Conservation (phyloP, 2,329 filamentous ascomycete species). For the Clarireedia paspali region DNA sequence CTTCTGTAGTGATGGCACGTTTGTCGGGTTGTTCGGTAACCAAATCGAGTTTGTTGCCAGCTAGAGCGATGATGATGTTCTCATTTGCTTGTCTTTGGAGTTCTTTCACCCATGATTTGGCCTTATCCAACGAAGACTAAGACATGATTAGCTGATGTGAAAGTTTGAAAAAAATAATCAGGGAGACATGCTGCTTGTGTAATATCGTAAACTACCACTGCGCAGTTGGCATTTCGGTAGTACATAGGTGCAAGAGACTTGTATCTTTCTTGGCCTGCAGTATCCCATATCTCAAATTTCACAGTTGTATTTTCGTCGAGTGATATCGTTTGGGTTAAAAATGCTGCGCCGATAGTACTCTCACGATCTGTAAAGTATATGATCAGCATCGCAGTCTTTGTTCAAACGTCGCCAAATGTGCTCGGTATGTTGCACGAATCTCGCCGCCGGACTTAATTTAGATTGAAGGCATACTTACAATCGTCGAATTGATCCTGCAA, state of each 20-base stretch:
- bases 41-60: constrained; percentile 95
- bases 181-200: constrained; percentile 74
- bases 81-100: constrained; percentile 98
- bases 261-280: constrained; percentile 95
- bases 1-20: constrained; percentile 79
- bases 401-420: neutral
- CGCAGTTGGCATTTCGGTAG: constrained; percentile 98
- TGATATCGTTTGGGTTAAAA: constrained; percentile 97
- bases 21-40: constrained; percentile 93
- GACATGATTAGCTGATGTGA: neutral
- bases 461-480: constrained; percentile 20
- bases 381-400: neutral
- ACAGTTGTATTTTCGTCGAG: constrained; percentile 89
- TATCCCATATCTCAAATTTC: constrained; percentile 99
- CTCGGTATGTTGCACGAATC: neutral
- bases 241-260: constrained; percentile 99
- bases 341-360: constrained; percentile 62
- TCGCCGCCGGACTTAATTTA: neutral
- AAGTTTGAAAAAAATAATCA: neutral
- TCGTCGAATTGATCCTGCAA: constrained; percentile 94
- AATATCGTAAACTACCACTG: constrained; percentile 98
- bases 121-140: constrained; percentile 94
- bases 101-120: constrained; percentile 98
- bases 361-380: constrained; percentile 16
- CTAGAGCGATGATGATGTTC: constrained; percentile 97